Evolutionary conservation across 2,329 filamentous ascomycete genomes (phyloP).

Genomic region (Amylocarpus encephaloides): DNA sequence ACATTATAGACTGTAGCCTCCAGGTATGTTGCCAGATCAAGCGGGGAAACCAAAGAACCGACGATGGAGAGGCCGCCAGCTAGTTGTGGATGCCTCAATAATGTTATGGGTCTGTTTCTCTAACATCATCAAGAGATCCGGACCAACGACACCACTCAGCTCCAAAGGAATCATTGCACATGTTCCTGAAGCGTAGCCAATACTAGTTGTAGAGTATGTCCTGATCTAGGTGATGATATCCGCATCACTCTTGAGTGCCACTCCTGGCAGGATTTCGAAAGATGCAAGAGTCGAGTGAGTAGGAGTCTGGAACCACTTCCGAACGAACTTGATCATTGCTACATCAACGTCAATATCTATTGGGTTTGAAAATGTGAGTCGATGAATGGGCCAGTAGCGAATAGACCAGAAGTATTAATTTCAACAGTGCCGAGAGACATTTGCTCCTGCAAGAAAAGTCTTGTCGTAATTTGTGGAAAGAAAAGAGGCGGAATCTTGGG

Average conservation of each 20-base stretch:
- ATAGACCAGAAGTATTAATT: constrained; percentile 24
- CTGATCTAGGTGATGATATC: constrained; percentile 25
- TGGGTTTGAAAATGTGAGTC: constrained; percentile 34
- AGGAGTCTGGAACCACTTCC: constrained; percentile 10
- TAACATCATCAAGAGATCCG: constrained; percentile 12
- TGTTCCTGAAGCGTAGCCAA: constrained; percentile 34
- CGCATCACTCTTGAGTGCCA: constrained; percentile 20
- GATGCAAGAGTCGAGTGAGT: constrained; percentile 29
- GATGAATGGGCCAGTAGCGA: constrained; percentile 28
- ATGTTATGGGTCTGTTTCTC: no score
- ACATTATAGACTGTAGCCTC: constrained; percentile 5
- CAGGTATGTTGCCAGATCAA: constrained; percentile 1
- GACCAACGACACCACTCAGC: constrained; percentile 15
- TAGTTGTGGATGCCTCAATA: no score
- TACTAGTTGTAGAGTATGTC: constrained; percentile 29
- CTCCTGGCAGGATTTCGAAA: constrained; percentile 30
- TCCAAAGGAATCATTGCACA: constrained; percentile 15
- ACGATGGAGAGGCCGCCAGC: constrained; percentile 13
- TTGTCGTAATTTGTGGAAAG: not conserved
- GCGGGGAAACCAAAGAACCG: constrained; percentile 1
- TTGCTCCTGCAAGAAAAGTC: not conserved
- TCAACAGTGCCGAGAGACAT: constrained; percentile 22
- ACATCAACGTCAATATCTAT: constrained; percentile 33
- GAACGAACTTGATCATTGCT: constrained; percentile 2
- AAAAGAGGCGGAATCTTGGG: not conserved